phyloP scores from a whole-genome alignment of 495 filamentous ascomycete species.

The Parachaetomium inaequale region DNA sequence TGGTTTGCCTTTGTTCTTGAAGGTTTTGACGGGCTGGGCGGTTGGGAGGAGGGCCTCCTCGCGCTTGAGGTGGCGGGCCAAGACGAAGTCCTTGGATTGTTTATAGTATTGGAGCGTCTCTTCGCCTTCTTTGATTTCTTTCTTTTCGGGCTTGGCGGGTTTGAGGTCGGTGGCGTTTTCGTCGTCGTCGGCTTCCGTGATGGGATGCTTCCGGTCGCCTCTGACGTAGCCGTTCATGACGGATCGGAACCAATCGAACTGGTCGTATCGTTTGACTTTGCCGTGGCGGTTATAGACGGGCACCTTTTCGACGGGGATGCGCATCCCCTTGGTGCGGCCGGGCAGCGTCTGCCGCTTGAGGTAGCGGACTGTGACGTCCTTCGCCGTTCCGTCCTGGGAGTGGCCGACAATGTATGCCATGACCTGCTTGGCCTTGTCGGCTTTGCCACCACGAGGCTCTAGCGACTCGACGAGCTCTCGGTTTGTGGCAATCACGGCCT shows the following conservation, averaged over 20 bases:
- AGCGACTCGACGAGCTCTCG: constrained; percentile 70
- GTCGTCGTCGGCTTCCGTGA: constrained; percentile 67
- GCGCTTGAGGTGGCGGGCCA: constrained; percentile 83
- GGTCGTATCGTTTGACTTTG: constrained; percentile 64
- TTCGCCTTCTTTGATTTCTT: constrained; percentile 67
- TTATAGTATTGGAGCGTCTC: constrained; percentile 84
- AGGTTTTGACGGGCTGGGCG: constrained; percentile 67
- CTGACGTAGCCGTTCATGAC: constrained; percentile 71
- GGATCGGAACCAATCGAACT: constrained; percentile 82
- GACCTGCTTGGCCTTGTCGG: constrained; percentile 81
- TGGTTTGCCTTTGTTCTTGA: constrained; percentile 64
- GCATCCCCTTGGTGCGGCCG: constrained; percentile 83
- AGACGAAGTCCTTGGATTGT: constrained; percentile 74
- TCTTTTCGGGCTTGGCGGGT: constrained; percentile 65
- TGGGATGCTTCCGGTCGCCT: constrained; percentile 45
- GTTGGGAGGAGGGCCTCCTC: constrained; percentile 81
- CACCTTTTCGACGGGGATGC: constrained; percentile 71
- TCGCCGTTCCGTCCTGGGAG: constrained; percentile 80
- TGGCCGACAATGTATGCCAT: constrained; percentile 89
- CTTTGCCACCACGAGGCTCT: constrained; percentile 75
- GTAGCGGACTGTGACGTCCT: constrained; percentile 93
- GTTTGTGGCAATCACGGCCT: constrained; percentile 61
- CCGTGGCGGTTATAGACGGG: constrained; percentile 69
- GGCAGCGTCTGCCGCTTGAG: constrained; percentile 79
- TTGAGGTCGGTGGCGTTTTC: constrained; percentile 76